Evolutionary conservation across 495 filamentous ascomycete species (phyloP), one percentile per base, ranked within the genome.

Genomic region (Geoglossum glabrum): DNA sequence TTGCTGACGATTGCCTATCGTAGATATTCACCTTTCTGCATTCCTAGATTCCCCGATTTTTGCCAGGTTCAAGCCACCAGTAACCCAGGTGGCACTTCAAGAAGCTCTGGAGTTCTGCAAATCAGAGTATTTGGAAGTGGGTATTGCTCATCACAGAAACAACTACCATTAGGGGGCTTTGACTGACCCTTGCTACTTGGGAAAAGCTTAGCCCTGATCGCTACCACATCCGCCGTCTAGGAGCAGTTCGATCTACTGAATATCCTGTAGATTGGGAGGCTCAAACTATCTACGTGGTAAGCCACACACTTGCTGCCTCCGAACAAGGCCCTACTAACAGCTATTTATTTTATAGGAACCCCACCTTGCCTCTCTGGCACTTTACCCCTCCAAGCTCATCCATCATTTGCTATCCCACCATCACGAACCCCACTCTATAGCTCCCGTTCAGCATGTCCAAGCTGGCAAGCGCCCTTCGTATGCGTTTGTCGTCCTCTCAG

Each of bases 21-120:
- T 17, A 72, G 70, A 64, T 46, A 62, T 72, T 27, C 70, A 72
- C 59, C 63, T 73, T 43, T 67, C 66, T 17, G 63, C 65, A 19
- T 57, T 73, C 11, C 57, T 72, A 27, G 64, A 66, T 23, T 64
- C 67, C 45, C 61, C 58, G 13, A 60, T 63, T 40, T 63, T 72
- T 26, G 52, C 60, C 15, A 63, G 54, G n/a, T 38, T 66, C 4
- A 69, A 64, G 27, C 70, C 68, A 19, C 28, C 17, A 27, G 49
- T 65, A 13, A 66, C 69, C 40, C 69, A 70, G 54, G 27, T 60
- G 10, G 63, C 61, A 26, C 38, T 73, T 11, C 63, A 57, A 27
- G 59, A 59, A 49, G 67, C 70, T 26, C 55, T 69, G 31, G 28
- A 45, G n/a, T 1, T 17, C 31, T 34, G 56, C 30, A 28, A 15